These are phyloP conservation scores for Suillus americanus DNA, from an alignment of 768 basidiomycete species.

Conservation along the genomic window DNA sequence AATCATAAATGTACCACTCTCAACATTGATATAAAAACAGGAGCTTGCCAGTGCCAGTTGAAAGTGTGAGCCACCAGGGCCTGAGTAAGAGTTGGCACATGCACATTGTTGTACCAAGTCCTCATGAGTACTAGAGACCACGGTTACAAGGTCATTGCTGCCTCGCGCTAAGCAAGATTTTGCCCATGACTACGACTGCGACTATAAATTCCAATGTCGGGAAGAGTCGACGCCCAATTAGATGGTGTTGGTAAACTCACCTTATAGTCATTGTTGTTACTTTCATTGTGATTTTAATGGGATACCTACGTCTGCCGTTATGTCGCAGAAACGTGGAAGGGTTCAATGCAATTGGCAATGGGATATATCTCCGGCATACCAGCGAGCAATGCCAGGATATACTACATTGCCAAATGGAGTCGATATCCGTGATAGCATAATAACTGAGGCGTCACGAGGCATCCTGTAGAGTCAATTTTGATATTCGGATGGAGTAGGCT, in stretches of 20 bases:
- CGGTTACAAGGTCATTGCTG: neutral
- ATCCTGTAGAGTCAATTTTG: constrained; percentile 23
- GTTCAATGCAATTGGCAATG: neutral
- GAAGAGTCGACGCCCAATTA: neutral
- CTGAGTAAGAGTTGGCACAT: neutral
- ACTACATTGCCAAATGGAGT: constrained; percentile 23
- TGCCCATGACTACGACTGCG: neutral
- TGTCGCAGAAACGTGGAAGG: constrained; percentile 1
- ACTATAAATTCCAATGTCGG: neutral
- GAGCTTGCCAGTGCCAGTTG: neutral
- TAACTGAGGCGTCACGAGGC: neutral
- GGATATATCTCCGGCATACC: neutral
- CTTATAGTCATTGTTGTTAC: neutral
- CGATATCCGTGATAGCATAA: neutral
- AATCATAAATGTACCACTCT: neutral
- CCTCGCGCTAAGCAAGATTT: neutral
- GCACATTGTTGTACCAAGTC: too few relatives aligned
- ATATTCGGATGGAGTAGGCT: constrained; percentile 30
- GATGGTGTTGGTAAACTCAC: neutral
- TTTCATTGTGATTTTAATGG: neutral
- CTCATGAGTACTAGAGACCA: too few relatives aligned
- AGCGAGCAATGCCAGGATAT: neutral
- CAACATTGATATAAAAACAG: neutral
- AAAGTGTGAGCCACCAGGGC: neutral
- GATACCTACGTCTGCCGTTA: neutral